Percentiles rank a stretch among this genome's conserved stretches.
These are phyloP conservation scores for Dioscorea cayenensis DNA, from an alignment of 116 monocot genomes.

Conservation along the genomic window DNA sequence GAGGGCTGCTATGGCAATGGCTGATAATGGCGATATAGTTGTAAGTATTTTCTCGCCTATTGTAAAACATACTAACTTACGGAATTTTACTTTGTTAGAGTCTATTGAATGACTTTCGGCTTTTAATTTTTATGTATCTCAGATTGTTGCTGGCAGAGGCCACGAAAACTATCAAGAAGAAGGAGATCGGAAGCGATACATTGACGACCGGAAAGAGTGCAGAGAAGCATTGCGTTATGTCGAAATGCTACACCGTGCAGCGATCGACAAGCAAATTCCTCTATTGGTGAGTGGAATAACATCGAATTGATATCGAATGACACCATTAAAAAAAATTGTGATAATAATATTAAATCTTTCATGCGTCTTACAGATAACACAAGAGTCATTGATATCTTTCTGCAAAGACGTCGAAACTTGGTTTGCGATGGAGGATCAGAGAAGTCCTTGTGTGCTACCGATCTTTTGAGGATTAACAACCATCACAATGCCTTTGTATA, in stretches of 20 bases:
- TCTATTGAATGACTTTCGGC: background rate
- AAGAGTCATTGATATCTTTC: background rate
- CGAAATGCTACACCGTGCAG: constrained; percentile 17
- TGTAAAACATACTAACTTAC: background rate
- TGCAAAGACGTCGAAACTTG: background rate
- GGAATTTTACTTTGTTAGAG: too few species aligned
- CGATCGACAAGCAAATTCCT: constrained; percentile 9
- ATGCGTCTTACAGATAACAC: background rate
- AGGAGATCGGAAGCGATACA: constrained; percentile 16
- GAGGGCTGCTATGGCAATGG: constrained; percentile 31
- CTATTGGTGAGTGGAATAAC: background rate
- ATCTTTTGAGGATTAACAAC: too few species aligned
- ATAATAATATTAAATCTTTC: background rate
- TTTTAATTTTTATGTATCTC: background rate
- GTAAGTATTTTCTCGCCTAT: constrained; percentile 10
- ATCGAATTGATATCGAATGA: background rate
- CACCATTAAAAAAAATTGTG: background rate
- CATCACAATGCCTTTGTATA: too few species aligned
- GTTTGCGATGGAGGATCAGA: background rate
- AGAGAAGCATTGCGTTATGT: constrained; percentile 25
- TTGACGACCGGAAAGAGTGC: constrained; percentile 32
- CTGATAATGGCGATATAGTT: constrained; percentile 28
- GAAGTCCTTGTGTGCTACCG: too few species aligned
- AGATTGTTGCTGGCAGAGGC: constrained; percentile 44
- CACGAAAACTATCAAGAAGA: constrained; percentile 35